phyloP scores from a whole-genome alignment of 208 protist species.

The Acanthamoeba castellanii region DNA sequence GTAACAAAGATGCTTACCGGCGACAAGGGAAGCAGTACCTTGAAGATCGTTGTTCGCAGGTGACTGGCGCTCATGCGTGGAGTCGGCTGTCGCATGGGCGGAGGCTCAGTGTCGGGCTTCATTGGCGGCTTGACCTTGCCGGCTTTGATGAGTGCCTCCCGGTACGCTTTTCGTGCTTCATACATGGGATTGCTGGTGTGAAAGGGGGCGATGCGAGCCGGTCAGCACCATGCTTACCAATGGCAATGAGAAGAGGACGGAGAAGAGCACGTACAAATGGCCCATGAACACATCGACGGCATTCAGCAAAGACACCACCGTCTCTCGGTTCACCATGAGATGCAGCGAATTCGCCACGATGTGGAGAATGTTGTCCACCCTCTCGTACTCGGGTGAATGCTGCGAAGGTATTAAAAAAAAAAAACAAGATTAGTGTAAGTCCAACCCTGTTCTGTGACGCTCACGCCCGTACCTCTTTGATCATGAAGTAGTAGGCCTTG shows the following conservation, averaged over 20 bases:
- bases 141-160: not conserved
- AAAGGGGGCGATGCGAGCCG: not conserved
- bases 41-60: slow-evolving; percentile 61
- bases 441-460: not conserved
- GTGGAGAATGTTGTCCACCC: slow-evolving; percentile 61
- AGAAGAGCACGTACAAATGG: slow-evolving; percentile 64
- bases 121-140: slow-evolving; percentile 9
- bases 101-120: slow-evolving; percentile 29
- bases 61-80: slow-evolving; percentile 28
- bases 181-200: slow-evolving; percentile 48
- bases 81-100: not conserved
- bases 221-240: not conserved
- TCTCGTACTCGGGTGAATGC: slow-evolving; percentile 73
- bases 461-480: slow-evolving; percentile 26
- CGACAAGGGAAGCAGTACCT: slow-evolving; percentile 5
- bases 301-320: slow-evolving; percentile 69
- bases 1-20: not conserved
- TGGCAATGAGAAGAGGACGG: not conserved
- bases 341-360: slow-evolving; percentile 51
- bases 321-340: slow-evolving; percentile 51
- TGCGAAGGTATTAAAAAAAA: not conserved
- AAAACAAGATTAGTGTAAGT: too few species aligned
- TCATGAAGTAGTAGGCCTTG: slow-evolving; percentile 74
- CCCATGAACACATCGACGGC: slow-evolving; percentile 65
- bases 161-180: slow-evolving; percentile 8